A percentile compares a stretch with the other conserved stretches of the same genome.
These are phyloP conservation scores for Ophiostoma sp. DNA, from an alignment of 2,329 filamentous ascomycete genomes.

Conservation along the genomic window DNA sequence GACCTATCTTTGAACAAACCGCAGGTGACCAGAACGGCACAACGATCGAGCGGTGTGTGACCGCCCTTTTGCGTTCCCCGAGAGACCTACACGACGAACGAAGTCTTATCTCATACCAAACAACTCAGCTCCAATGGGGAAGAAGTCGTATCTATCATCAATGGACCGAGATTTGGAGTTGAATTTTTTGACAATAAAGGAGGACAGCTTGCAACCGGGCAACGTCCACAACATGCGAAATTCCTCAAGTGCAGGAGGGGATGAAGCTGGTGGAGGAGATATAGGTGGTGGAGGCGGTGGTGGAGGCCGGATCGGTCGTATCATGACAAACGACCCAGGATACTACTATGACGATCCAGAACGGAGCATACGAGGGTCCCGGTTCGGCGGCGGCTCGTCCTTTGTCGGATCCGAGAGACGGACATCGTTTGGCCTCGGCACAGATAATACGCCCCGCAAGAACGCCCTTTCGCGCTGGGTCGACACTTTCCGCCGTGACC, in stretches of 20 bases:
- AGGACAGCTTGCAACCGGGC: slow-evolving; percentile 29
- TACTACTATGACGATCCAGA: slow-evolving; percentile 30
- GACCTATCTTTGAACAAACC: too few species aligned
- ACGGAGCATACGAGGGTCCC: neutral
- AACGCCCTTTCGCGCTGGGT: slow-evolving; percentile 44
- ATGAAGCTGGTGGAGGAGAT: neutral
- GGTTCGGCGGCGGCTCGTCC: slow-evolving; percentile 9
- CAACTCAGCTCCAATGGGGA: slow-evolving; percentile 20
- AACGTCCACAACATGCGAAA: slow-evolving; percentile 29
- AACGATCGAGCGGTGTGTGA: neutral
- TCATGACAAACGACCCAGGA: slow-evolving; percentile 15
- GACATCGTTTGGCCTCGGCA: slow-evolving; percentile 28
- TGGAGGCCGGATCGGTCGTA: neutral
- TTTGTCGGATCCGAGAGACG: slow-evolving; percentile 19
- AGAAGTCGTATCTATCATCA: slow-evolving; percentile 23
- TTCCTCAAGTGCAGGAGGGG: neutral
- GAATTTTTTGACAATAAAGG: slow-evolving; percentile 32
- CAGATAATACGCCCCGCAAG: slow-evolving; percentile 14
- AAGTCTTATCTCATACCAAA: neutral
- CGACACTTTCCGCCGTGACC: slow-evolving; percentile 65
- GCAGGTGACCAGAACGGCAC: neutral
- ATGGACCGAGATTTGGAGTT: slow-evolving; percentile 33
- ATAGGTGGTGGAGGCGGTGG: neutral
- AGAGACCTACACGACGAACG: neutral
- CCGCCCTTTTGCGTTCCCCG: neutral